Evolutionary conservation across 1,139 yeast genomes (phyloP).

Genomic region (Petasospora rhodanensis): DNA sequence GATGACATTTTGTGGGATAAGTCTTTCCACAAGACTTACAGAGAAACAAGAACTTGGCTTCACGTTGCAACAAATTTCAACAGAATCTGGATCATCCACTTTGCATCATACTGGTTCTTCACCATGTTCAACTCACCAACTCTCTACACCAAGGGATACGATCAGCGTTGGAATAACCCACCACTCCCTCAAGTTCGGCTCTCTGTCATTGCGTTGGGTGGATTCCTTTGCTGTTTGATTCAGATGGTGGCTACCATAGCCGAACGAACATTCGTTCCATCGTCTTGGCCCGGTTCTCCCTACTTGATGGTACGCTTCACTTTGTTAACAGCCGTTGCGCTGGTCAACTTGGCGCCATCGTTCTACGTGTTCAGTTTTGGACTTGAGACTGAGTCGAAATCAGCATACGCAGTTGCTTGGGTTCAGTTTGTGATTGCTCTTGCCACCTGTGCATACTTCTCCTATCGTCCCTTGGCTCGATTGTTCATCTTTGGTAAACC

Average conservation of each 20-base stretch:
- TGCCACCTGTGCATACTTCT: conserved; percentile 54
- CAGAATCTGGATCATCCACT: conserved; percentile 79
- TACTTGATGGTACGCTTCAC: conserved; percentile 41
- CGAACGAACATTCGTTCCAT: conserved; percentile 65
- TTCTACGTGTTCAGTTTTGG: conserved; percentile 53
- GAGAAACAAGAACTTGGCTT: conserved; percentile 72
- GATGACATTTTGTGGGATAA: conserved; percentile 56
- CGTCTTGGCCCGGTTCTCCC: conserved; percentile 65
- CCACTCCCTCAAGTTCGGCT: conserved; percentile 62
- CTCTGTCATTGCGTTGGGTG: conserved; percentile 68
- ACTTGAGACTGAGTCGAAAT: conserved; percentile 42
- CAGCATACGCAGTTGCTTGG: conserved; percentile 50
- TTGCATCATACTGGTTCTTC: conserved; percentile 76
- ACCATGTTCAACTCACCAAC: conserved; percentile 76
- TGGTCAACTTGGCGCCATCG: conserved; percentile 59
- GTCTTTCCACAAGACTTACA: conserved; percentile 67
- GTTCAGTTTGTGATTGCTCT: conserved; percentile 59
- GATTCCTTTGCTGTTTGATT: conserved; percentile 61
- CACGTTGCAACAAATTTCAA: conserved; percentile 75
- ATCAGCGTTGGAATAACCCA: conserved; percentile 52
- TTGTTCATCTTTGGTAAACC: conserved; percentile 40
- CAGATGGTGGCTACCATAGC: conserved; percentile 58
- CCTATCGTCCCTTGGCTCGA: conserved; percentile 55
- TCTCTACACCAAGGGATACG: conserved; percentile 61
- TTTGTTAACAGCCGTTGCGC: conserved; percentile 39